Percentiles rank a stretch among this genome's conserved stretches.
Evolutionary conservation across 352 stramenopile genomes (phyloP).

Genomic region (Pilasporangium apinafurcum): DNA sequence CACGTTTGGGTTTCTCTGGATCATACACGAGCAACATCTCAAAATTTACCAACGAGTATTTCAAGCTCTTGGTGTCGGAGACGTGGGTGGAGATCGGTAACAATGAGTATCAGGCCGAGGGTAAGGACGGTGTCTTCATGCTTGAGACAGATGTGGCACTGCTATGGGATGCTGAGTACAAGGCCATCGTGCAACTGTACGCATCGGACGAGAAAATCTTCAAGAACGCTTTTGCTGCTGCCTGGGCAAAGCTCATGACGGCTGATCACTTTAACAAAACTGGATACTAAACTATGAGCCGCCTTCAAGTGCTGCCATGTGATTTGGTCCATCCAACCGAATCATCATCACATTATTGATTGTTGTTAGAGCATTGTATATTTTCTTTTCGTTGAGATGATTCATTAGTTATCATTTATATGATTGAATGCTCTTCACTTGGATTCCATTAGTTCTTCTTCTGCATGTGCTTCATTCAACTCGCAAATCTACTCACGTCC

Average conservation of each 20-base stretch:
- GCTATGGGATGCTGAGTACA: slow-evolving; percentile 82
- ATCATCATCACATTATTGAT: no score
- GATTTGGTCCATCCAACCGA: no score
- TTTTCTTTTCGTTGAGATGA: no score
- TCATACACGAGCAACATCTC: slow-evolving; percentile 73
- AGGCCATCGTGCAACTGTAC: slow-evolving; percentile 87
- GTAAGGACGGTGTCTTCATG: slow-evolving; percentile 88
- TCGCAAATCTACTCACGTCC: no score
- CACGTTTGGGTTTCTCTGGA: slow-evolving; percentile 73
- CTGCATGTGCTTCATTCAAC: no score
- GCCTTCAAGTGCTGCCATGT: no score
- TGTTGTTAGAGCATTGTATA: no score
- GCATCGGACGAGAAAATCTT: slow-evolving; percentile 72
- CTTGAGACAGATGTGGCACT: slow-evolving; percentile 87
- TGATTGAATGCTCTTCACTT: no score
- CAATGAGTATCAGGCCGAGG: slow-evolving; percentile 77
- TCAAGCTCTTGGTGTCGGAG: slow-evolving; percentile 64
- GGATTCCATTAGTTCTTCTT: no score
- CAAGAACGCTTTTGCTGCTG: slow-evolving; percentile 68
- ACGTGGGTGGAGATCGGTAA: slow-evolving; percentile 79
- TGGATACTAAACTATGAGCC: no score
- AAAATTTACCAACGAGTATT: slow-evolving; percentile 93
- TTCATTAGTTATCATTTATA: no score
- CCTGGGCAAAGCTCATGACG: slow-evolving; percentile 23
- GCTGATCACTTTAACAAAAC: slow-evolving; percentile 21